phyloP scores from a whole-genome alignment of 2,329 filamentous ascomycete species.

The Amphichorda felina region DNA sequence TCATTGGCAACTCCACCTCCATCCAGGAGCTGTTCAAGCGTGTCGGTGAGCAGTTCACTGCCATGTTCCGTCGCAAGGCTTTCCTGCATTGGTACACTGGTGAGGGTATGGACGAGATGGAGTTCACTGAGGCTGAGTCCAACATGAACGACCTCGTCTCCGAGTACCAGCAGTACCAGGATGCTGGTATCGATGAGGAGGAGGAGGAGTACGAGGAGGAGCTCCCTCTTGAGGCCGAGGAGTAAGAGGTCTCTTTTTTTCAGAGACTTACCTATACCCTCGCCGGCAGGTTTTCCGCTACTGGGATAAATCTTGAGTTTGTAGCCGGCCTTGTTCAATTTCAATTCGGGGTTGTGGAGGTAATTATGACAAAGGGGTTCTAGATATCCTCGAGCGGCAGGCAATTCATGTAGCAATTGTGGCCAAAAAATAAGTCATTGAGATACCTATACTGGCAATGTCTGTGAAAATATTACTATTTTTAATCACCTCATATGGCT shows the following conservation, averaged over 20 bases:
- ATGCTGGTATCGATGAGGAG: conserved; percentile 91
- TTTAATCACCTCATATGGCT: too few species aligned
- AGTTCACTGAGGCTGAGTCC: conserved; percentile 99
- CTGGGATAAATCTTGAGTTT: conserved; percentile 5
- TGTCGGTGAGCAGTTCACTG: conserved; percentile 98
- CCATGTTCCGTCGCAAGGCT: conserved; percentile 99
- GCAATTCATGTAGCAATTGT: conserved; percentile 8
- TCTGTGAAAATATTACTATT: too few species aligned
- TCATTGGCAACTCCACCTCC: conserved; percentile 97
- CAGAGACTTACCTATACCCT: neutral
- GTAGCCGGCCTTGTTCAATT: conserved; percentile 14
- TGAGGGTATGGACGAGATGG: conserved; percentile 99
- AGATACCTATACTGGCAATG: too few species aligned
- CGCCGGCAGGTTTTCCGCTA: neutral
- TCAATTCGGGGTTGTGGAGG: conserved; percentile 17
- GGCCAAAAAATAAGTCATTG: conserved; percentile 8
- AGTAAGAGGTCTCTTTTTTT: conserved; percentile 17
- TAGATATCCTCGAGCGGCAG: conserved; percentile 24
- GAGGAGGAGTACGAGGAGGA: conserved; percentile 95
- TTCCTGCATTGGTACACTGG: conserved; percentile 99
- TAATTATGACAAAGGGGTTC: conserved; percentile 7
- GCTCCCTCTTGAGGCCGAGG: conserved; percentile 61
- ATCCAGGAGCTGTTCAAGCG: conserved; percentile 99
- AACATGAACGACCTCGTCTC: conserved; percentile 99
- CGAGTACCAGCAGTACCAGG: conserved; percentile 99